phyloP scores from a whole-genome alignment of 495 filamentous ascomycete species.

The Cercophora newfieldiana region DNA sequence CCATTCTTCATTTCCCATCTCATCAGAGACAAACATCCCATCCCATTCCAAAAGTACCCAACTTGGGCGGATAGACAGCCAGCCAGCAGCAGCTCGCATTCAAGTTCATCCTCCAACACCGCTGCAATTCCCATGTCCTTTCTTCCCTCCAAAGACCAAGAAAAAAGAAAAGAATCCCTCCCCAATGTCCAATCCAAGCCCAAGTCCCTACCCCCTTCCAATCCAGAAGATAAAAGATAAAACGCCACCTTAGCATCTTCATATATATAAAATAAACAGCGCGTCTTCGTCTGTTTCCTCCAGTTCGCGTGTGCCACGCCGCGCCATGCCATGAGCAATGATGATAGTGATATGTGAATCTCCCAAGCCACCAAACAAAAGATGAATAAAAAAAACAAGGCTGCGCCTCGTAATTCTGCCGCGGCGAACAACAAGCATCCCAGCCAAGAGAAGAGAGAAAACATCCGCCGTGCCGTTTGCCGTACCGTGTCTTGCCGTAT shows the following conservation, averaged over 20 bases:
- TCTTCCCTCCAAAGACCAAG: neutral
- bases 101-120: no score
- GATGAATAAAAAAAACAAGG: no score
- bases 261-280: neutral
- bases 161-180: no score
- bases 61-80: no score
- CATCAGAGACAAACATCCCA: neutral
- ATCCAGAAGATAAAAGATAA: neutral
- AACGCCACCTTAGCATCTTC: neutral
- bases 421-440: no score
- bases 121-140: neutral
- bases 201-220: no score
- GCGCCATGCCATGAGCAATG: neutral
- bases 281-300: neutral
- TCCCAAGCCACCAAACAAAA: no score
- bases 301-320: neutral
- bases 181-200: neutral
- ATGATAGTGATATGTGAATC: no score
- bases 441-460: neutral
- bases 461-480: no score
- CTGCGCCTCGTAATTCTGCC: no score
- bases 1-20: neutral
- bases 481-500: neutral
- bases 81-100: no score
- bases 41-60: neutral